A percentile compares a stretch with the other conserved stretches of the same genome.
phyloP scores from a whole-genome alignment of 352 stramenopile genomes.

The Pythium folliculosum region DNA sequence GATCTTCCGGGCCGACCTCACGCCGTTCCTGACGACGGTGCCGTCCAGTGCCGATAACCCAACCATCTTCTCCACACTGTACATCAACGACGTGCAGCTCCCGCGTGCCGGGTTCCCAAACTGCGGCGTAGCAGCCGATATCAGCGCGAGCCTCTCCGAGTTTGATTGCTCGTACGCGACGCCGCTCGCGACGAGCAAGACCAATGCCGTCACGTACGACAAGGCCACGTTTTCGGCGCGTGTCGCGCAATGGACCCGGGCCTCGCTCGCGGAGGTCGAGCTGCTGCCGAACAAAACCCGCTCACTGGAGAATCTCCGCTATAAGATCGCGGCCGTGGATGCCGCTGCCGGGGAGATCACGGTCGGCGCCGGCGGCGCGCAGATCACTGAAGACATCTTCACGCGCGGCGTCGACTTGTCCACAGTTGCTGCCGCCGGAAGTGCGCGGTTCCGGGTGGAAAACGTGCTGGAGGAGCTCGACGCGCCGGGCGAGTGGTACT shows the following conservation, averaged over 20 bases:
- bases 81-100: constrained; percentile 45
- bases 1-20: constrained; percentile 54
- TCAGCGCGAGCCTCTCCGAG: constrained; percentile 12
- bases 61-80: constrained; percentile 53
- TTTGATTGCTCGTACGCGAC: constrained; percentile 44
- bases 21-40: constrained; percentile 33
- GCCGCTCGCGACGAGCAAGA: background rate
- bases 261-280: constrained; percentile 33
- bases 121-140: constrained; percentile 32
- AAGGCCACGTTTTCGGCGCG: constrained; percentile 43
- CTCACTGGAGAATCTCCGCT: constrained; percentile 44
- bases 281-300: constrained; percentile 30
- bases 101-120: constrained; percentile 62
- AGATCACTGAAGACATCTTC: constrained; percentile 53
- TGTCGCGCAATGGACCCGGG: constrained; percentile 42
- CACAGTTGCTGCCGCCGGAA: constrained; percentile 7
- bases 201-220: constrained; percentile 34
- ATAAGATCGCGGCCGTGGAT: constrained; percentile 39
- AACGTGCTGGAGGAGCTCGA: constrained; percentile 69
- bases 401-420: constrained; percentile 26
- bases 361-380: constrained; percentile 50
- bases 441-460: constrained; percentile 50
- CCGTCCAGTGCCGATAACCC: constrained; percentile 22
- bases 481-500: constrained; percentile 69
- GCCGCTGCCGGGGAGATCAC: constrained; percentile 26